A percentile compares a stretch with the other conserved stretches of the same genome.
Conservation (phyloP, 2,329 filamentous ascomycete genomes). For the Hymenoscyphus fructigenus region DNA sequence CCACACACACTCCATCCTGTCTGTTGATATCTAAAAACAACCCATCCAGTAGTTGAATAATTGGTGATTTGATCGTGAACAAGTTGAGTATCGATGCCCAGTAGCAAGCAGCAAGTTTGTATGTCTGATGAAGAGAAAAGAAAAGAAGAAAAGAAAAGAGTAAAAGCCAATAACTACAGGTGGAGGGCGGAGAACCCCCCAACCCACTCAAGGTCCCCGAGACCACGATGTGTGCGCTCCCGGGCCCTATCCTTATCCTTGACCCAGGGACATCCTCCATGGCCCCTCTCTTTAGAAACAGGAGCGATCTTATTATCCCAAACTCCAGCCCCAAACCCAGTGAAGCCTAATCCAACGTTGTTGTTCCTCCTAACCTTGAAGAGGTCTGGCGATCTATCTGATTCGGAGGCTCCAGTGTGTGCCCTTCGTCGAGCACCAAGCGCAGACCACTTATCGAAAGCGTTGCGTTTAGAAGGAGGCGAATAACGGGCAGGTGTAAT, state of each 20-base stretch:
- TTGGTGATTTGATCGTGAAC: not conserved
- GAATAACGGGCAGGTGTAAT: conserved; percentile 54
- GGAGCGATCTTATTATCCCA: conserved; percentile 35
- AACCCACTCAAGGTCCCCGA: conserved; percentile 87
- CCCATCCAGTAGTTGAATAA: conserved; percentile 8
- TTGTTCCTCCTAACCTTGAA: conserved; percentile 45
- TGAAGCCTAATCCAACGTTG: conserved; percentile 46
- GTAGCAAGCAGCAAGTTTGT: conserved; percentile 14
- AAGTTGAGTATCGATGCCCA: not conserved
- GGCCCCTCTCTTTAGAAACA: conserved; percentile 39
- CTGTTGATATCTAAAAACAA: conserved; percentile 14
- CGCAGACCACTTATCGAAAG: conserved; percentile 83
- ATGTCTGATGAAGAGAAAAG: conserved; percentile 11
- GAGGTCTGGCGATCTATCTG: conserved; percentile 49
- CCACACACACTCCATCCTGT: not conserved
- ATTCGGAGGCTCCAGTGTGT: conserved; percentile 51
- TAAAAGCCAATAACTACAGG: conserved; percentile 47
- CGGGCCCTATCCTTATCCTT: conserved; percentile 45
- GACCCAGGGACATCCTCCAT: conserved; percentile 49
- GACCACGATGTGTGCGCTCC: conserved; percentile 50
- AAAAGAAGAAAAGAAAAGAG: conserved; percentile 14
- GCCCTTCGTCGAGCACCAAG: conserved; percentile 81
- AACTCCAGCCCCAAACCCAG: conserved; percentile 43
- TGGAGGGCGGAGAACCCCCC: conserved; percentile 75
- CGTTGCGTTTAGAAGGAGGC: conserved; percentile 63